Percentiles rank a stretch among this genome's conserved stretches.
phyloP scores from a whole-genome alignment of 2,329 filamentous ascomycete species.

The Epicoccum sorghinum region DNA sequence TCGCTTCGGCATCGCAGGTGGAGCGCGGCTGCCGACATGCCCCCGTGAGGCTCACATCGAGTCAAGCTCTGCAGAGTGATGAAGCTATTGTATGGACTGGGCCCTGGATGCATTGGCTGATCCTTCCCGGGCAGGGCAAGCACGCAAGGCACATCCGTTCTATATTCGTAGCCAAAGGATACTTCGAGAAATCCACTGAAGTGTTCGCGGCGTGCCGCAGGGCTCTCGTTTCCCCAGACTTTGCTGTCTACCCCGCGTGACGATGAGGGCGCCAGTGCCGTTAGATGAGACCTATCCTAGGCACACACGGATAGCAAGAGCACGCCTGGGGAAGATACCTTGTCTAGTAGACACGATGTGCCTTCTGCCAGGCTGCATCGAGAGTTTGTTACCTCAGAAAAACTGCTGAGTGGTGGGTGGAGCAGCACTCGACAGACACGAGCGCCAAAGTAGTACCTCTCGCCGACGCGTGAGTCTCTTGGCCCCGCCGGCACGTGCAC shows the following conservation, averaged over 20 bases:
- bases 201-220: background rate
- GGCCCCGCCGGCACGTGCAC: constrained; percentile 37
- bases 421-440: constrained; percentile 18
- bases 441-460: constrained; percentile 35
- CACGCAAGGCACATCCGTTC: constrained; percentile 9
- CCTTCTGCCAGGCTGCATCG: constrained; percentile 31
- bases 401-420: constrained; percentile 37
- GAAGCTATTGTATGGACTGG: constrained; percentile 1
- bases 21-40: constrained; percentile 22
- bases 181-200: constrained; percentile 9
- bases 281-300: constrained; percentile 21
- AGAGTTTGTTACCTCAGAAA: constrained; percentile 38
- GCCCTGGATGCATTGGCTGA: background rate
- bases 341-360: constrained; percentile 27
- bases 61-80: constrained; percentile 13
- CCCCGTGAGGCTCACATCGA: constrained; percentile 28
- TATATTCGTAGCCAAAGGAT: background rate
- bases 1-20: constrained; percentile 16
- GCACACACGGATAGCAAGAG: constrained; percentile 27
- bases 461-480: constrained; percentile 41
- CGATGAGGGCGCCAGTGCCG: constrained; percentile 13
- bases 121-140: constrained; percentile 10
- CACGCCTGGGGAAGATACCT: constrained; percentile 13
- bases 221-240: constrained; percentile 17
- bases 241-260: constrained; percentile 17